Conservation (phyloP, 495 filamentous ascomycete genomes). For the Staphylotrichum tortipilum region DNA sequence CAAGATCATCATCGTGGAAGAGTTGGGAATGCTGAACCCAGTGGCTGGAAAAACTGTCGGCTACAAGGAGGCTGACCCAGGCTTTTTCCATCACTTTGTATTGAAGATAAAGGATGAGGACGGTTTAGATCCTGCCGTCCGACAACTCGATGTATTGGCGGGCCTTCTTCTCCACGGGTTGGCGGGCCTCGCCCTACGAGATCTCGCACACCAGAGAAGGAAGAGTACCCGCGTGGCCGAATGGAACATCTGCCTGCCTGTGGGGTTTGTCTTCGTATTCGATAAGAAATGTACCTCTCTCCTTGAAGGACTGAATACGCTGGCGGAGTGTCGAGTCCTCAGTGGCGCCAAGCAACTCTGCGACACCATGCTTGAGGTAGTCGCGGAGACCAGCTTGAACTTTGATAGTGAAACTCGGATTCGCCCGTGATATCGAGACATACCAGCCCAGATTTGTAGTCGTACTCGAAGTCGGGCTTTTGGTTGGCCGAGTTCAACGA, state of each 20-base stretch:
- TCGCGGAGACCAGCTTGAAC: conserved; percentile 1
- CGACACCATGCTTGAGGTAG: neutral
- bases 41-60: neutral
- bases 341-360: neutral
- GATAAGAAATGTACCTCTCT: neutral
- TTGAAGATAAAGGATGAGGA: conserved; percentile 3
- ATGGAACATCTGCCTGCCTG: conserved; percentile 4
- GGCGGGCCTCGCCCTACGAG: conserved; percentile 9
- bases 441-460: conserved; percentile 4
- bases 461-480: conserved; percentile 8
- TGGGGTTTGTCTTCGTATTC: neutral
- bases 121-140: conserved; percentile 6
- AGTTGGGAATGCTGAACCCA: conserved; percentile 1
- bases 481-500: neutral
- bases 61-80: neutral
- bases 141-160: conserved; percentile 5
- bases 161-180: conserved; percentile 5
- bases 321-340: neutral
- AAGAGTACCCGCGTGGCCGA: neutral
- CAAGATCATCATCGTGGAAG: neutral
- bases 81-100: conserved; percentile 3
- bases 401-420: conserved; percentile 1
- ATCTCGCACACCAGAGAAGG: conserved; percentile 10
- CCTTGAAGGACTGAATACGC: neutral
- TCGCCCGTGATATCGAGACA: conserved; percentile 7